A percentile compares a stretch with the other conserved stretches of the same genome.
Evolutionary conservation across 306 rosid genomes (phyloP).

Genomic region (Coriaria nepalensis): DNA sequence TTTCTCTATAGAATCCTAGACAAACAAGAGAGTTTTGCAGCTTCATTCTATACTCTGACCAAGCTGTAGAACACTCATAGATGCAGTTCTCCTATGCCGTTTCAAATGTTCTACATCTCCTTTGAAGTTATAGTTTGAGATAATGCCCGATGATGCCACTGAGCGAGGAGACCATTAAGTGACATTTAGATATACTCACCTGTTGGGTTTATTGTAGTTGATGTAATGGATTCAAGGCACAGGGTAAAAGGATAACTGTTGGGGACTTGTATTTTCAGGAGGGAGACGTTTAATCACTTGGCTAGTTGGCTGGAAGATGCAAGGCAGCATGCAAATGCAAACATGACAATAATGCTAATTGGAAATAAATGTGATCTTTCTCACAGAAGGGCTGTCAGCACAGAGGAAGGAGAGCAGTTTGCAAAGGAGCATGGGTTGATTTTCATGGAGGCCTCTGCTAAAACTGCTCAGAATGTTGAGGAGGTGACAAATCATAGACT

Average conservation of each 20-base stretch:
- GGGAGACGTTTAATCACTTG: slow-evolving; percentile 95
- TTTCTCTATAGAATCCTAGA: slow-evolving; percentile 1
- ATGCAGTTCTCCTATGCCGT: no score
- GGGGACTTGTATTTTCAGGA: slow-evolving; percentile 27
- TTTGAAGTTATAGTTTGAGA: no score
- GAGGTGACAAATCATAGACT: slow-evolving; percentile 39
- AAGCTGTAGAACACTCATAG: no score
- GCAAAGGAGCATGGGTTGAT: slow-evolving; percentile 94
- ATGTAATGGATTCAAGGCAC: neutral
- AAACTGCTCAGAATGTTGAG: slow-evolving; percentile 95
- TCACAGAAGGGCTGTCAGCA: slow-evolving; percentile 97
- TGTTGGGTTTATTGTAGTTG: neutral
- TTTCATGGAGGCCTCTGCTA: slow-evolving; percentile 97
- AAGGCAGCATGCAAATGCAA: slow-evolving; percentile 96
- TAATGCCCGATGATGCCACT: no score
- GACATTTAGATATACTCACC: neutral
- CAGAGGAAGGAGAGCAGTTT: slow-evolving; percentile 97
- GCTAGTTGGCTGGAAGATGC: slow-evolving; percentile 99
- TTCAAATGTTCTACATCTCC: no score
- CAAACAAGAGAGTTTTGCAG: neutral
- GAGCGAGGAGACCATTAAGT: neutral
- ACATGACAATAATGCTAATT: slow-evolving; percentile 90
- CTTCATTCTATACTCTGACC: neutral
- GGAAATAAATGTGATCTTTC: slow-evolving; percentile 97
- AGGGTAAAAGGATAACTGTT: no score